Evolutionary conservation across 78 protist genomes (phyloP).

Genomic region (Trichosphaerium sp.): DNA sequence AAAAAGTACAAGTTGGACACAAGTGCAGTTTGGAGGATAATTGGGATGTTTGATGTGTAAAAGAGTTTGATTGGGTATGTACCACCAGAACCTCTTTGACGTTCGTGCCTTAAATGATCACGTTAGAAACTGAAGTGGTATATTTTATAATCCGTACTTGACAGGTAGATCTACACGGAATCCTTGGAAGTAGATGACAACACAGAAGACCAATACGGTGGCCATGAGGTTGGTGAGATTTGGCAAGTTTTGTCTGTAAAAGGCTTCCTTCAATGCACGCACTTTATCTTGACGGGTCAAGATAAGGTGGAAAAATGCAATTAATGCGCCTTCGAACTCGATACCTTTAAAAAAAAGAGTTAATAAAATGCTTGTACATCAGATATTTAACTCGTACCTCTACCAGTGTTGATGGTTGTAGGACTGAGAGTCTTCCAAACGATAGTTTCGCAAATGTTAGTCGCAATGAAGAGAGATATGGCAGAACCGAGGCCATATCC

Average conservation of each 20-base stretch:
- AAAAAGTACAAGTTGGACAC: slow-evolving; percentile 91
- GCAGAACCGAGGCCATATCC: slow-evolving; percentile 99
- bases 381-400: slow-evolving; percentile 76
- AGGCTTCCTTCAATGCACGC: slow-evolving; percentile 94
- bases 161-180: slow-evolving; percentile 92
- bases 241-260: slow-evolving; percentile 97
- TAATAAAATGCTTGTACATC: no score
- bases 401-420: slow-evolving; percentile 93
- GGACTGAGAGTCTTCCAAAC: slow-evolving; percentile 98
- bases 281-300: slow-evolving; percentile 79
- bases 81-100: slow-evolving; percentile 51
- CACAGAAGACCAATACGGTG: slow-evolving; percentile 91
- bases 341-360: slow-evolving; percentile 6
- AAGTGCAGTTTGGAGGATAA: slow-evolving; percentile 97
- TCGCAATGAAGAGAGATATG: slow-evolving; percentile 98
- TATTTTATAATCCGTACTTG: slow-evolving; percentile 4
- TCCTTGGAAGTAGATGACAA: slow-evolving; percentile 98
- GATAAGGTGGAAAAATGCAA: slow-evolving; percentile 94
- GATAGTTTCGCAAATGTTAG: slow-evolving; percentile 99
- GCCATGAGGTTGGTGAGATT: slow-evolving; percentile 96
- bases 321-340: slow-evolving; percentile 99
- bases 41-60: slow-evolving; percentile 99
- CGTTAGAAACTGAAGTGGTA: neutral
- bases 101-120: neutral
- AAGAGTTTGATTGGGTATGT: slow-evolving; percentile 98